Conservation (phyloP, 768 basidiomycete species). For the Multifurca ochricompacta region DNA sequence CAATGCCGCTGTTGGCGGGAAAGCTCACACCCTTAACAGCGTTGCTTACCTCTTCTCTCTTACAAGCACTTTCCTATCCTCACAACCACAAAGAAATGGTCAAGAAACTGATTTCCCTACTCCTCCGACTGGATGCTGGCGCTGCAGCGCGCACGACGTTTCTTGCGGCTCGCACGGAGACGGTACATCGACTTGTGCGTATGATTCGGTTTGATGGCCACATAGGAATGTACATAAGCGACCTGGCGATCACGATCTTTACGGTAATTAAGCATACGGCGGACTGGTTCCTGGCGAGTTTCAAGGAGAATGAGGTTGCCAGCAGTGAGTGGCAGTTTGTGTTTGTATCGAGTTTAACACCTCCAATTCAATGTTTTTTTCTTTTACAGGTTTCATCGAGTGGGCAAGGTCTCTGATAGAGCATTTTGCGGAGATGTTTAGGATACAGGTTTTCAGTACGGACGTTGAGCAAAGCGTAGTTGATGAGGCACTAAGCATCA, state of each 20-base stretch:
- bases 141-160: constrained; percentile 78
- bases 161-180: constrained; percentile 64
- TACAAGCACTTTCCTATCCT: constrained; percentile 65
- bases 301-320: constrained; percentile 90
- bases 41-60: constrained; percentile 60
- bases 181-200: constrained; percentile 71
- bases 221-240: constrained; percentile 75
- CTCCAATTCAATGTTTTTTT: not conserved
- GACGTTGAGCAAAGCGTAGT: constrained; percentile 65
- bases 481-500: constrained; percentile 72
- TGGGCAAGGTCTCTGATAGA: constrained; percentile 90
- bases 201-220: constrained; percentile 89
- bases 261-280: constrained; percentile 95
- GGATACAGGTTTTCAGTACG: constrained; percentile 84
- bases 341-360: not conserved
- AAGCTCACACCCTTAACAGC: constrained; percentile 63
- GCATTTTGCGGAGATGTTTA: constrained; percentile 74
- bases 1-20: constrained; percentile 42
- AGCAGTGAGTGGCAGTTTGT: constrained; percentile 55
- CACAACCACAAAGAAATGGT: constrained; percentile 71
- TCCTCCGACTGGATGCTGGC: constrained; percentile 68
- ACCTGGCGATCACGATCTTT: constrained; percentile 83
- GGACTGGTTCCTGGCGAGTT: constrained; percentile 96
- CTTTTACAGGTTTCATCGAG: constrained; percentile 73
- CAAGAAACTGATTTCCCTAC: constrained; percentile 60